These are phyloP conservation scores for Oxyria digyna DNA, from an alignment of 148 eudicot species.

Conservation along the genomic window DNA sequence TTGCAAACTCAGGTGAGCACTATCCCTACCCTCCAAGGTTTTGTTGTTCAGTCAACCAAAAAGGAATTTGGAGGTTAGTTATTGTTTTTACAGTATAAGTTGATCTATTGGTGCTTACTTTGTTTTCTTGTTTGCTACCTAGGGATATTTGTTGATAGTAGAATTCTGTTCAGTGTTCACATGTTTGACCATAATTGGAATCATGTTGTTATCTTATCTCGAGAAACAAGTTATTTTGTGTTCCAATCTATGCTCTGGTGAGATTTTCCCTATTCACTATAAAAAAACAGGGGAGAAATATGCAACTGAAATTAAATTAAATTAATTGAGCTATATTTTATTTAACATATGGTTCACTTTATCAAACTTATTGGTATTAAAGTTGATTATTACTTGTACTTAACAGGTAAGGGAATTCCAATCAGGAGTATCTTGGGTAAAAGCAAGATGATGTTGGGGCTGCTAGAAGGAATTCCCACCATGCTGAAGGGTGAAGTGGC, in stretches of 20 bases:
- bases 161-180: background rate
- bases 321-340: background rate
- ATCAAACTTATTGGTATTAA: background rate
- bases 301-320: background rate
- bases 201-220: background rate
- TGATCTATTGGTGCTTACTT: too few species aligned
- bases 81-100: background rate
- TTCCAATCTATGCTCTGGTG: background rate
- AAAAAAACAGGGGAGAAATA: background rate
- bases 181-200: background rate
- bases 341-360: background rate
- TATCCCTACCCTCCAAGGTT: conserved; percentile 73
- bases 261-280: too few species aligned
- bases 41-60: conserved; percentile 63
- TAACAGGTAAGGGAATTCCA: conserved; percentile 75
- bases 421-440: conserved; percentile 76
- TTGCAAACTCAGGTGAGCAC: conserved; percentile 40
- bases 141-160: too few species aligned
- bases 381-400: conserved; percentile 7
- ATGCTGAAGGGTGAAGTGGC: conserved; percentile 94
- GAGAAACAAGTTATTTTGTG: background rate
- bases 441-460: conserved; percentile 87
- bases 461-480: conserved; percentile 94
- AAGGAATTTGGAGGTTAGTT: conserved; percentile 64
- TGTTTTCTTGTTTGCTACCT: too few species aligned